Evolutionary conservation across 345 rosid species (phyloP).

Genomic region (Eucalyptus erythrocorys): DNA sequence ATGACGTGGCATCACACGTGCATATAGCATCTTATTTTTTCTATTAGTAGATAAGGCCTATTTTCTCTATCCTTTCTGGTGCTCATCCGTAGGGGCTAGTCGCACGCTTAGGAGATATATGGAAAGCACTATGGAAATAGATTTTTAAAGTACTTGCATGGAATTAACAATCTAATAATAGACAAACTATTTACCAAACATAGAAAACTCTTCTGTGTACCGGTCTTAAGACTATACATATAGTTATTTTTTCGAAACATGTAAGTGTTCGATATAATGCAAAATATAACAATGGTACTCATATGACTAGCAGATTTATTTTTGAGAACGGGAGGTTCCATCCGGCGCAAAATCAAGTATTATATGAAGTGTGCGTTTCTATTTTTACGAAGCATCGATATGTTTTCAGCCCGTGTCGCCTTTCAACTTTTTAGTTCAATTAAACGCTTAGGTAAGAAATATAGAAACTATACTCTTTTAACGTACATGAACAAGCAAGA

Average conservation of each 20-base stretch:
- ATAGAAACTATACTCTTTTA: not conserved
- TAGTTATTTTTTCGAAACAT: not conserved
- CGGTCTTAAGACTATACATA: not conserved
- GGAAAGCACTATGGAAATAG: not conserved
- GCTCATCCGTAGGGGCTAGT: not conserved
- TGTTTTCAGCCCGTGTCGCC: not conserved
- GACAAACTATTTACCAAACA: too few relatives aligned
- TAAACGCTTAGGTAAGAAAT: not conserved
- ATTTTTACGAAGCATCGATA: too few relatives aligned
- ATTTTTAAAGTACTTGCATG: not conserved
- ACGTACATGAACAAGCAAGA: not conserved
- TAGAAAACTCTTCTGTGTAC: not conserved
- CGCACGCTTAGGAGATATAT: not conserved
- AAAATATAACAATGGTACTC: not conserved
- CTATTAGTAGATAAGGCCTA: not conserved
- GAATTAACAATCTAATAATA: not conserved
- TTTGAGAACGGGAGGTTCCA: not conserved
- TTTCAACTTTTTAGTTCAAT: too few relatives aligned
- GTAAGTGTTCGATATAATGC: not conserved
- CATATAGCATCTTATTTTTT: not conserved
- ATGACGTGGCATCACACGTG: not conserved
- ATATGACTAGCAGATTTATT: not conserved
- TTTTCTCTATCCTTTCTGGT: not conserved
- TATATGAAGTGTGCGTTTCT: not conserved
- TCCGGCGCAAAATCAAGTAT: too few relatives aligned